Evolutionary conservation across 176 grass and related monocot genomes (phyloP).

Genomic region (Pharus latifolius): DNA sequence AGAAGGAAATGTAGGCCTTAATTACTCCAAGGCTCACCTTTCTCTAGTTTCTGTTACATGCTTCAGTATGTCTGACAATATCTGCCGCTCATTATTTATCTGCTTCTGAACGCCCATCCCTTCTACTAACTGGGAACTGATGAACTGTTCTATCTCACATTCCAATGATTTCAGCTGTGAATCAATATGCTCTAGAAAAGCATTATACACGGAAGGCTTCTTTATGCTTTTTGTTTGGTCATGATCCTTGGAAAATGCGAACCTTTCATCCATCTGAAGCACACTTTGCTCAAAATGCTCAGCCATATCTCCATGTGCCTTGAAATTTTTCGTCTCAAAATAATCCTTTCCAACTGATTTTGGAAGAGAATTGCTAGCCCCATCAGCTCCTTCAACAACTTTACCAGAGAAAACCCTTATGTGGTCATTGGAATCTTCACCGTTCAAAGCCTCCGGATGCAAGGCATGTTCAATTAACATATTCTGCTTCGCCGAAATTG

Average conservation of each 20-base stretch:
- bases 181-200: constrained; percentile 55
- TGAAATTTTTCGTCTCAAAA: neutral
- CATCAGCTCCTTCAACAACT: constrained; percentile 4
- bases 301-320: neutral
- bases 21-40: constrained; percentile 47
- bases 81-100: constrained; percentile 22
- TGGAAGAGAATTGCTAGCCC: neutral
- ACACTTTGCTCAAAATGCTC: neutral
- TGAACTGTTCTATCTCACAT: constrained; percentile 54
- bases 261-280: constrained; percentile 1
- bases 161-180: constrained; percentile 46
- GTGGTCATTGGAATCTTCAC: constrained; percentile 9
- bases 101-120: constrained; percentile 18
- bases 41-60: constrained; percentile 69
- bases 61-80: constrained; percentile 51
- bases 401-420: constrained; percentile 33
- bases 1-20: no score
- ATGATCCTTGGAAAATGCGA: constrained; percentile 4
- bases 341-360: constrained; percentile 10
- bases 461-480: constrained; percentile 65
- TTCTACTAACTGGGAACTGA: constrained; percentile 24
- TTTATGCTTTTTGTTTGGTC: constrained; percentile 5
- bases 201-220: constrained; percentile 16
- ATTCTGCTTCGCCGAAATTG: constrained; percentile 79
- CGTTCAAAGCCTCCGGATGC: constrained; percentile 11